Percentiles rank a stretch among this genome's conserved stretches.
Conservation (phyloP, 768 basidiomycete genomes). For the Trametes cubensis region DNA sequence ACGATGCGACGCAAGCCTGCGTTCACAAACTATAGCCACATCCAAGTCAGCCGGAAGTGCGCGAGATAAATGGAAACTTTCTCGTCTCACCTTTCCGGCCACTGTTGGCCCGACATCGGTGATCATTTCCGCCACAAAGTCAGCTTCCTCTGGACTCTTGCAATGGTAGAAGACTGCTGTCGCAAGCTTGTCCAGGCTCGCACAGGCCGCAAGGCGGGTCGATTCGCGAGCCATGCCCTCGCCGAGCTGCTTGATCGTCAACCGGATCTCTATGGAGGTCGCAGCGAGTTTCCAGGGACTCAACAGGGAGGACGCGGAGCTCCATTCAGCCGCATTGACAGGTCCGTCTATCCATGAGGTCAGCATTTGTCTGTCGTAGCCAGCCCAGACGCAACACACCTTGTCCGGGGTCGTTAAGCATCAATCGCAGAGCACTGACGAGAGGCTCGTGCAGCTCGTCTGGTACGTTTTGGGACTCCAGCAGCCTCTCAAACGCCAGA, state of each 20-base stretch:
- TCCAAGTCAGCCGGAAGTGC: not conserved
- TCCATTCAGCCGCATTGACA: slow-evolving; percentile 21
- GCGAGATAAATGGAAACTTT: no score
- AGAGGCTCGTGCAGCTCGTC: slow-evolving; percentile 56
- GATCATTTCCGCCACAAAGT: slow-evolving; percentile 82
- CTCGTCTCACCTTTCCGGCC: slow-evolving; percentile 74
- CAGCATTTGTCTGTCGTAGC: not conserved
- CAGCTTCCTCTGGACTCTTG: slow-evolving; percentile 78
- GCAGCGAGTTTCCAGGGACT: slow-evolving; percentile 86
- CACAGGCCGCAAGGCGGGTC: slow-evolving; percentile 54
- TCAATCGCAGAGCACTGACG: slow-evolving; percentile 65
- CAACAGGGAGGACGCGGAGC: slow-evolving; percentile 55
- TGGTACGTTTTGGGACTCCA: slow-evolving; percentile 40
- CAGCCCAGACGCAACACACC: slow-evolving; percentile 41
- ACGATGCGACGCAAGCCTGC: slow-evolving; percentile 70
- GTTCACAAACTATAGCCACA: slow-evolving; percentile 61
- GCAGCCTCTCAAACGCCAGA: slow-evolving; percentile 63
- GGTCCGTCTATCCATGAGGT: slow-evolving; percentile 13
- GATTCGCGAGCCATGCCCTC: slow-evolving; percentile 64
- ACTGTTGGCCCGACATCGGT: slow-evolving; percentile 67
- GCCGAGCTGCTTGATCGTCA: slow-evolving; percentile 74
- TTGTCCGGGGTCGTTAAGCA: slow-evolving; percentile 64
- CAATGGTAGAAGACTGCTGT: slow-evolving; percentile 70
- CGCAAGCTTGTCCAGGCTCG: slow-evolving; percentile 66
- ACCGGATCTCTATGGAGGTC: slow-evolving; percentile 77